Evolutionary conservation across 352 stramenopile species (phyloP), one percentile per base, ranked within the genome.

Genomic region (Phytophthora colocasiae): DNA sequence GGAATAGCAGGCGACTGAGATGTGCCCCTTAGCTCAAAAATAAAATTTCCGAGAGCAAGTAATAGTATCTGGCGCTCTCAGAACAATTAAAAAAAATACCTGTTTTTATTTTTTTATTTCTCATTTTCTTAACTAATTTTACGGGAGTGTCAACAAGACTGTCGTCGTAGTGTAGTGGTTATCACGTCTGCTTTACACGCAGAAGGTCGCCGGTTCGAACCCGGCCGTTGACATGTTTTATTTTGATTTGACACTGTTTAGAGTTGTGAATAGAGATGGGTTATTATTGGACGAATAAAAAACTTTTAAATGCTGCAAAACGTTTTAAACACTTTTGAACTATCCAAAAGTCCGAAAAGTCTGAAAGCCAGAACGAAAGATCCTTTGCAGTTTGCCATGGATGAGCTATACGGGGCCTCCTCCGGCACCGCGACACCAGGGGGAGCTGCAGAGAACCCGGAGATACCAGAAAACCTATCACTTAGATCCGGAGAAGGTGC

Each of bases 281-380:
- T 19, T 19, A 19, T 19, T 19, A 58, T 48, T 58, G 36, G 50
- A 48, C 15, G 36, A 58, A 22, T 57, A 58, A 58, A 58, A 24
- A 58, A 58, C 14, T 48, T 27, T 29, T 26, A 48, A 58, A 57
- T 15, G 12, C 36, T 36, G 14, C 3, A 29, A 58, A 58, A 58
- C 24, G 26, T 58, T 58, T 58, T 58, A 58, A 58, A 58, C 50
- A 40, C 0, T 43, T 48, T 48, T 48, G 50, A 58, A 58, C 4
- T 58, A 15, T 39, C 50, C 14, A 39, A 47, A 47, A 47, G 45
- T 40, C 34, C 9, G 19, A 12, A 40, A 40, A 40, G 0, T 40
- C 34, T 15, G 14, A 14, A 10, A 40, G 34, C 6, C 34, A 12
- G 34, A n/a, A 15, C 4, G 9, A 40, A 17, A 40, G 6, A 40